Evolutionary conservation across 1,284 basidiomycete genomes (phyloP).

Genomic region (Inonotus hispidus): DNA sequence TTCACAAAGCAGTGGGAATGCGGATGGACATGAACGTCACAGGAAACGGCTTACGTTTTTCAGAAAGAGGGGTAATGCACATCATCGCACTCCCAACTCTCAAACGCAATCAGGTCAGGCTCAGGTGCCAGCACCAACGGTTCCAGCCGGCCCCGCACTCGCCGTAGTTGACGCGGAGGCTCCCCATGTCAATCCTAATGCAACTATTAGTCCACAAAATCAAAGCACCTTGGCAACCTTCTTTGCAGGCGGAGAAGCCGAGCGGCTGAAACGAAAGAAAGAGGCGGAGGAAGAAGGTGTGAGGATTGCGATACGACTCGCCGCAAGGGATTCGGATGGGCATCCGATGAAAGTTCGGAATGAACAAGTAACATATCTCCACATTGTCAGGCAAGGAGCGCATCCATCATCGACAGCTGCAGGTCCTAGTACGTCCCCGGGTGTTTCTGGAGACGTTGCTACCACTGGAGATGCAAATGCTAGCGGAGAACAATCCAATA

Average conservation of each 20-base stretch:
- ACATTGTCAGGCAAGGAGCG: slow-evolving; percentile 68
- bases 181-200: slow-evolving; percentile 24
- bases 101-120: not conserved
- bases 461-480: slow-evolving; percentile 19
- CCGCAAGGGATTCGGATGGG: slow-evolving; percentile 70
- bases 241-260: slow-evolving; percentile 25
- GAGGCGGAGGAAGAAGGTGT: slow-evolving; percentile 61
- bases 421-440: not conserved
- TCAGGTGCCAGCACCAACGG: slow-evolving; percentile 8
- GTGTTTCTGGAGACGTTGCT: not conserved
- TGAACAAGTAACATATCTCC: slow-evolving; percentile 82
- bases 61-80: slow-evolving; percentile 8
- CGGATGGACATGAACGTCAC: not conserved
- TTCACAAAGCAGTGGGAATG: not conserved
- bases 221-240: slow-evolving; percentile 17
- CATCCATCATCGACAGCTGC: slow-evolving; percentile 23
- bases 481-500: not conserved
- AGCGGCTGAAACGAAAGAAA: slow-evolving; percentile 36
- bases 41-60: slow-evolving; percentile 14
- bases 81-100: not conserved
- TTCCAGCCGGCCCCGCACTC: slow-evolving; percentile 52
- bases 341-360: slow-evolving; percentile 61
- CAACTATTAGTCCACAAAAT: not conserved
- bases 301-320: slow-evolving; percentile 67
- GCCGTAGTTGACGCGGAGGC: slow-evolving; percentile 64